Evolutionary conservation across 1,139 yeast species (phyloP), one percentile per base, ranked within the genome.

Genomic region (Meyerozyma elateridarum): DNA sequence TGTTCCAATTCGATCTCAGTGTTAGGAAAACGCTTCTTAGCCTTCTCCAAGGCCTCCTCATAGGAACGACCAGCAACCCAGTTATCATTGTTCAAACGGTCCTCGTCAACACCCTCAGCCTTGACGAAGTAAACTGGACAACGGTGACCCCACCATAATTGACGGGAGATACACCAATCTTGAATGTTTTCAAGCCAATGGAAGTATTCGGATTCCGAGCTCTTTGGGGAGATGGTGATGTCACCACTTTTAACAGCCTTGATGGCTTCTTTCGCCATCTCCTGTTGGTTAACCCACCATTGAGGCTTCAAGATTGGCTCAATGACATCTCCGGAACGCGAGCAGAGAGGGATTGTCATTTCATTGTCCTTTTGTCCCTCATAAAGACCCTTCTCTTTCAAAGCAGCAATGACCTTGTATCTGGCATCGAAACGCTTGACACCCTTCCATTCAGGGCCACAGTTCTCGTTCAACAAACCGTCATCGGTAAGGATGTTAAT

Each of bases 81-180:
- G 66, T 71, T 82, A 29, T 73, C 64, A 46, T 82, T 85, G 54
- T 82, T 83, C 45, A 72, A 64, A 39, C 63, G 57, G 49, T 76
- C 83, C 41, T 74, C 71, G 22, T 62, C 66, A 49, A 75, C 73
- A 36, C 91, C 93, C 54, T 87, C 96, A 38, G 87, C 65, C 34
- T 71, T 67, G 41, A 89, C 87, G 48, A 87, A 87, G 65, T 93
- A 91, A 31, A 85, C 96, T 15, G 98, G 98, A 63, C 96, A 87
- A 68, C 97, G 80, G 68, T 91, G 98, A 45, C 98, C 98, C 98
- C 98, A 91, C 98, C 98, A 91, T 53, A 91, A 76, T 70, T 91
- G 98, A 66, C 98, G 85, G 19, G 97, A 91, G 44, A 91, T 88
- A 79, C 98, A 91, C 98, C 98, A 91, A 67, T 91, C 98, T 69